Base-by-base conservation (phyloP, 2,329 filamentous ascomycete species). In the Pyrenochaeta sp. region DNA sequence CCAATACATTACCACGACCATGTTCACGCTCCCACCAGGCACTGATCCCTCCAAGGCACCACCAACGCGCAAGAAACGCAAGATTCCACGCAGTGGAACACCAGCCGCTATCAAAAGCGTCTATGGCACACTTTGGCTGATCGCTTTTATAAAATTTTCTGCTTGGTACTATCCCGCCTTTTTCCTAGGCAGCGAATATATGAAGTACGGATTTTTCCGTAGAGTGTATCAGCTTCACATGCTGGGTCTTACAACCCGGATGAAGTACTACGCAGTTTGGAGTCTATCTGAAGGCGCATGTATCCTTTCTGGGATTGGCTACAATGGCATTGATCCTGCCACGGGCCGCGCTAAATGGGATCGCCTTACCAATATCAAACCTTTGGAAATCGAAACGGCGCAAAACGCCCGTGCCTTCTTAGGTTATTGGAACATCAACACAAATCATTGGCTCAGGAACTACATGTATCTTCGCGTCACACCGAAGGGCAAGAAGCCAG, bases 201-300 rank as follows among this genome's bases (percentile, higher is more conserved):
- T 88, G 77, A 77, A 83, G 4, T 88, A 90, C 69, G 83, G 84
- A 33, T 86, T 98, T 69, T 65, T 89, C 33, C 85, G 85, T 49
- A 87, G 94, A 39, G 79, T 97, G 35, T 92, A 89, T 81, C 83
- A 90, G 56, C 79, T 98, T 52, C 88, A 98, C 74, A 89, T 96
- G 84, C 84, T 97, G 45, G 91, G 89, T 48, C 82, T 98, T 39
- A 90, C 90, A 1, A 83, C 90, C 4, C 87, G 95, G 18, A 86
- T 91, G 68, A 99, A 99, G 79, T 99, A 97, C 79, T 99, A 99
- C 68, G 95, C 92, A 31, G 92, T 97, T 4, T 99, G 95, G 95
- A 88, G 87, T 33, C 78, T 99, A 64, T 93, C 94, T 0, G 95
- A 99, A 76, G 95, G 95, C 15, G 88, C 94, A 15, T 99, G 95